Evolutionary conservation across 768 basidiomycete genomes (phyloP).

Genomic region (Lactarius vividus): DNA sequence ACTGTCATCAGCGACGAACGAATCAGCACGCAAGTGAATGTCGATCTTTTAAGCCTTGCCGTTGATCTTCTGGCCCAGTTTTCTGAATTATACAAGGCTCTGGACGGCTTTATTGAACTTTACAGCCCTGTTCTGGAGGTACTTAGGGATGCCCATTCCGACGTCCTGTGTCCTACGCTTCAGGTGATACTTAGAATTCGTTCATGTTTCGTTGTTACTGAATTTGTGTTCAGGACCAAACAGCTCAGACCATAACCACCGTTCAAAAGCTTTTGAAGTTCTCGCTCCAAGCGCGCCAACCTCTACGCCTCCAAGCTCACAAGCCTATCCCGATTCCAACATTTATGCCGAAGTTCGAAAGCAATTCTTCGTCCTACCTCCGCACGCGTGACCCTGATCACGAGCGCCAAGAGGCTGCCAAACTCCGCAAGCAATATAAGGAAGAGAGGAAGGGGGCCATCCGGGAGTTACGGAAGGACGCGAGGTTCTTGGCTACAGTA

Average conservation of each 20-base stretch:
- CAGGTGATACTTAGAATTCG: slow-evolving; percentile 44
- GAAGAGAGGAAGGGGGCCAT: slow-evolving; percentile 97
- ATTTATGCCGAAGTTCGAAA: slow-evolving; percentile 92
- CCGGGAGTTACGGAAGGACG: slow-evolving; percentile 92
- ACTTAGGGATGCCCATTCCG: slow-evolving; percentile 50
- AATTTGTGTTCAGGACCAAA: slow-evolving; percentile 6
- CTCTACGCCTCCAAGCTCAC: slow-evolving; percentile 85
- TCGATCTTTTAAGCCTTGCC: slow-evolving; percentile 62
- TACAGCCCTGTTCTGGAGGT: slow-evolving; percentile 65
- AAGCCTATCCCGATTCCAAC: slow-evolving; percentile 95
- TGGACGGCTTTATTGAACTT: slow-evolving; percentile 84
- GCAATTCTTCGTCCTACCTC: slow-evolving; percentile 66
- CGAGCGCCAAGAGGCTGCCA: slow-evolving; percentile 82
- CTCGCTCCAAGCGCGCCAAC: slow-evolving; percentile 64
- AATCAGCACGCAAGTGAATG: slow-evolving; percentile 63
- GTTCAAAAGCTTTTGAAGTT: slow-evolving; percentile 66
- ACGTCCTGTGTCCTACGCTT: slow-evolving; percentile 47
- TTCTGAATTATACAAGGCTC: slow-evolving; percentile 71
- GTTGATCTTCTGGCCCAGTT: slow-evolving; percentile 64
- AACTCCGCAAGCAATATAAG: slow-evolving; percentile 85
- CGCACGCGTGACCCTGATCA: slow-evolving; percentile 87
- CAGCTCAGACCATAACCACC: slow-evolving; percentile 17
- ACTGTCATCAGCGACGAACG: slow-evolving; percentile 39
- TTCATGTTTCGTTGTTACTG: slow-evolving; percentile 1
- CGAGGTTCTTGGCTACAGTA: slow-evolving; percentile 86